Conservation (phyloP, 805 yeast species). For the Isabelozyma heimii region DNA sequence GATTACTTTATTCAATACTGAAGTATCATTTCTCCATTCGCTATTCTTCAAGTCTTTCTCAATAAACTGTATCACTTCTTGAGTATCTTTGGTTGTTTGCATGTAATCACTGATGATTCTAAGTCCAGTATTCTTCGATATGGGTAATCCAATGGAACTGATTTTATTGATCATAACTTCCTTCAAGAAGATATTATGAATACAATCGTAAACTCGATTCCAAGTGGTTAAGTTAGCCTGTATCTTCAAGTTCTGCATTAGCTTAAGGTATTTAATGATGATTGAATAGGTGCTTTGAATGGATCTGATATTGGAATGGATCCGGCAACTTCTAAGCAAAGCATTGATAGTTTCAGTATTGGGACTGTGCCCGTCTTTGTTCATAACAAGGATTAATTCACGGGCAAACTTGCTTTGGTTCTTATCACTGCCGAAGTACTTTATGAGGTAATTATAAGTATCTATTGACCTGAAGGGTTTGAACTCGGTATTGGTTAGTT, state of each 20-base stretch:
- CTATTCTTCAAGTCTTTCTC: slow-evolving; percentile 28
- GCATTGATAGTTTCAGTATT: slow-evolving; percentile 39
- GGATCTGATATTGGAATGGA: slow-evolving; percentile 31
- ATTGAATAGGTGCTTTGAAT: slow-evolving; percentile 29
- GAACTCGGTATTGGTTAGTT: slow-evolving; percentile 26
- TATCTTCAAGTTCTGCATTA: slow-evolving; percentile 22
- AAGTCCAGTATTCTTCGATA: slow-evolving; percentile 26
- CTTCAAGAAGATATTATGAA: slow-evolving; percentile 35
- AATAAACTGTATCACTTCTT: slow-evolving; percentile 29
- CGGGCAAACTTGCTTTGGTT: slow-evolving; percentile 40
- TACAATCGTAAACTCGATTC: slow-evolving; percentile 35
- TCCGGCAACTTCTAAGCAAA: slow-evolving; percentile 27
- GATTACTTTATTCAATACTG: slow-evolving; percentile 27
- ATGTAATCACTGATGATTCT: slow-evolving; percentile 34
- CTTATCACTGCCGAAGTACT: slow-evolving; percentile 38
- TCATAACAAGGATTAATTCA: slow-evolving; percentile 38
- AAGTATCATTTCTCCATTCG: slow-evolving; percentile 27
- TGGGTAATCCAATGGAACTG: slow-evolving; percentile 28
- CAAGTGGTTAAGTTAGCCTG: slow-evolving; percentile 33
- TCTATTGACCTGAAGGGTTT: slow-evolving; percentile 28
- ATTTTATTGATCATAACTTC: slow-evolving; percentile 33
- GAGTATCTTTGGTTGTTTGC: slow-evolving; percentile 20
- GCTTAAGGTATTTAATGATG: slow-evolving; percentile 26
- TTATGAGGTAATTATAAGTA: slow-evolving; percentile 38
- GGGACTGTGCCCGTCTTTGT: slow-evolving; percentile 39